Conservation (phyloP, 108 stramenopile species). For the Skeletonema tropicum region DNA sequence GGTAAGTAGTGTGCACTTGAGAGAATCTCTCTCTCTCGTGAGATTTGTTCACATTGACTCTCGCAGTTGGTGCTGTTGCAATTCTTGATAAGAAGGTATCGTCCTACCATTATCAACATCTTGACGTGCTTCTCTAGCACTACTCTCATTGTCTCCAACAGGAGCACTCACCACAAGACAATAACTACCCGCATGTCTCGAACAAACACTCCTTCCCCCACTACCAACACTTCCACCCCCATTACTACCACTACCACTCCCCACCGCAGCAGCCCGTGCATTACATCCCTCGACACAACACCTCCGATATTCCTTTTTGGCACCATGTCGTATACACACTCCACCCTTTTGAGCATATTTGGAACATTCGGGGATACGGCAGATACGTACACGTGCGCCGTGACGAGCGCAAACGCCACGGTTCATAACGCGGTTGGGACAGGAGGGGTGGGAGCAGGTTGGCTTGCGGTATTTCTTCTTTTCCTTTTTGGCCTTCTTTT, state of each 20-base stretch:
- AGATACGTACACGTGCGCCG: background rate
- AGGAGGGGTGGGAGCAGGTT: background rate
- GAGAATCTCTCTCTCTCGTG: too few relatives aligned
- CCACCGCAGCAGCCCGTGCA: background rate
- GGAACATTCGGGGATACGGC: background rate
- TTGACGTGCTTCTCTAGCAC: background rate
- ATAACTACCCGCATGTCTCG: background rate
- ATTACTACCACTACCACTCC: background rate
- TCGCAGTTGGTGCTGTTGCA: too few relatives aligned
- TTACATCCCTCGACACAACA: background rate
- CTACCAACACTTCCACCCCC: background rate
- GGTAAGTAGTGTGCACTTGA: too few relatives aligned
- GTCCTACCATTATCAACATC: background rate
- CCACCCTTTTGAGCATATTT: conserved; percentile 1
- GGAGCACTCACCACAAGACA: background rate
- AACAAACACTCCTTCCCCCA: background rate
- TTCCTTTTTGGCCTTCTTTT: background rate
- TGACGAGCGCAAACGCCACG: background rate
- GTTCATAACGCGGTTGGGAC: background rate
- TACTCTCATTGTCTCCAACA: too few relatives aligned
- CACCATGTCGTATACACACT: conserved; percentile 5
- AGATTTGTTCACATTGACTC: too few relatives aligned
- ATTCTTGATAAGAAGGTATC: background rate
- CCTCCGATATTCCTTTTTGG: conserved; percentile 5
- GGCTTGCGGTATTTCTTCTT: conserved; percentile 2